phyloP scores from a whole-genome alignment of 305 asterid genomes.

The Fraxinus baroniana region DNA sequence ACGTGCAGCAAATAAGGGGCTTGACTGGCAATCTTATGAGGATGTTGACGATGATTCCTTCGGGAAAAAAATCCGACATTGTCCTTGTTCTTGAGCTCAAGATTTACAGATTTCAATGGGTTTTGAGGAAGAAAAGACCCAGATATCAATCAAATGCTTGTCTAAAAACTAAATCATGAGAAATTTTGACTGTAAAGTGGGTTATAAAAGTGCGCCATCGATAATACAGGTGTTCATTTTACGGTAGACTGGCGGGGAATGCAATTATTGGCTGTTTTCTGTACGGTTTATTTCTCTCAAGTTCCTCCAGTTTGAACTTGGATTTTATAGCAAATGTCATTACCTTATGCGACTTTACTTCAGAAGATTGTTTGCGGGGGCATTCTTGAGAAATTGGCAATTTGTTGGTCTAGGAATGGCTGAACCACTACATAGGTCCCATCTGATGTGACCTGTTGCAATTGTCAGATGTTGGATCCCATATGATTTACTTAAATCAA shows the following conservation, averaged over 20 bases:
- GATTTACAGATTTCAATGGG: not conserved
- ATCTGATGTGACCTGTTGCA: no score
- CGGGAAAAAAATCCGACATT: conserved; percentile 40
- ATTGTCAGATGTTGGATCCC: no score
- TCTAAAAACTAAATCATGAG: not conserved
- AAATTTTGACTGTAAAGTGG: not conserved
- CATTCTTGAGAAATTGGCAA: not conserved
- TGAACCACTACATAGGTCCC: not conserved
- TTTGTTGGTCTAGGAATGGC: not conserved
- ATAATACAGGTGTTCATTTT: not conserved
- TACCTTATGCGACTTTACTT: not conserved
- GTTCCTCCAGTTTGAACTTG: not conserved
- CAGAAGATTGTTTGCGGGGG: not conserved
- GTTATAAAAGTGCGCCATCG: not conserved
- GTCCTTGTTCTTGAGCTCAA: not conserved
- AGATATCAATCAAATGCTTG: not conserved
- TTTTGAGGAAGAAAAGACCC: not conserved
- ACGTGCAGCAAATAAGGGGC: conserved; percentile 41
- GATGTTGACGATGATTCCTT: conserved; percentile 37
- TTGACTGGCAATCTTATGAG: conserved; percentile 39
- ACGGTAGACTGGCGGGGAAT: not conserved
- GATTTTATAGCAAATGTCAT: not conserved
- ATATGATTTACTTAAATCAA: no score
- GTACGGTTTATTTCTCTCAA: not conserved
- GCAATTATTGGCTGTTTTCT: not conserved